These are phyloP conservation scores for Neofusicoccum kwambonambiense DNA, from an alignment of 2,329 filamentous ascomycete genomes.

Conservation along the genomic window DNA sequence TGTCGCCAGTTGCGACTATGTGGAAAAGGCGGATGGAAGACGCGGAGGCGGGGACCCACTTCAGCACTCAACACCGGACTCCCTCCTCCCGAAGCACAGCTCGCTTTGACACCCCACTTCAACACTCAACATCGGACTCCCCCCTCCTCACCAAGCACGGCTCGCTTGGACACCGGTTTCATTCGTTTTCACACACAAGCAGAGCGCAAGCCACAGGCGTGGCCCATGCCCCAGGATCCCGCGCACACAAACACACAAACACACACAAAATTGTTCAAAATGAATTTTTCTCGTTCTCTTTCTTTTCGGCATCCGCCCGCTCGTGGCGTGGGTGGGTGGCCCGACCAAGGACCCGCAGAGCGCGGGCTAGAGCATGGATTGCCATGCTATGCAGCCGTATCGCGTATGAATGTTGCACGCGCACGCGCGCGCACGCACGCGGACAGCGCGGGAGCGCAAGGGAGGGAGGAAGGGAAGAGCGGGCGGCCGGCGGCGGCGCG, in stretches of 20 bases:
- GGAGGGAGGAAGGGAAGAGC: slow-evolving; percentile 5
- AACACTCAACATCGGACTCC: too few relatives aligned
- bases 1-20: neutral
- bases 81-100: too few relatives aligned
- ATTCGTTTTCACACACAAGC: neutral
- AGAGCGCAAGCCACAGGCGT: neutral
- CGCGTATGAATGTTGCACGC: neutral
- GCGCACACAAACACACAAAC: neutral
- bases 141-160: too few relatives aligned
- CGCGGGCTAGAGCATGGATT: neutral
- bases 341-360: neutral
- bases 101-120: too few relatives aligned
- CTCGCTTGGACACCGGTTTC: too few relatives aligned
- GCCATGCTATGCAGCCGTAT: neutral
- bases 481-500: neutral
- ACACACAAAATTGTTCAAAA: neutral
- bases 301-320: neutral
- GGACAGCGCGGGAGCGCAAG: neutral
- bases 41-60: too few relatives aligned
- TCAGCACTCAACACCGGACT: too few relatives aligned
- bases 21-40: neutral
- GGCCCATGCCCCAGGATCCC: neutral
- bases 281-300: neutral
- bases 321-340: neutral
- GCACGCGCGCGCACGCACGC: neutral